phyloP scores from a whole-genome alignment of 768 basidiomycete genomes.

The Termitomyces sp. region DNA sequence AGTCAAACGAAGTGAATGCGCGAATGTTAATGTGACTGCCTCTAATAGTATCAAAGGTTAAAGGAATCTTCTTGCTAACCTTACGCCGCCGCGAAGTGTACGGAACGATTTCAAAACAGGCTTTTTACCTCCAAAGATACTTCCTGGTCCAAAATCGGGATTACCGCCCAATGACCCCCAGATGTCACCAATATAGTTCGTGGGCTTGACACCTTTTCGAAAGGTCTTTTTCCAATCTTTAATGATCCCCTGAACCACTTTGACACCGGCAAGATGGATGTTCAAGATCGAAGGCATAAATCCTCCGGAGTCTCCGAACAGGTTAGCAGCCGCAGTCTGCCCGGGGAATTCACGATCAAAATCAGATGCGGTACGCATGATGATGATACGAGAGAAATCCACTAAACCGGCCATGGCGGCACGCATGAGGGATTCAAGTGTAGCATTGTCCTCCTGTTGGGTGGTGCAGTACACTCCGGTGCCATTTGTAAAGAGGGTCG shows the following conservation, averaged over 20 bases:
- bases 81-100: neutral
- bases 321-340: conserved; percentile 7
- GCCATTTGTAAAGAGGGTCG: conserved; percentile 10
- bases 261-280: conserved; percentile 13
- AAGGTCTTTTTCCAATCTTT: conserved; percentile 8
- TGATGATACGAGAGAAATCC: conserved; percentile 13
- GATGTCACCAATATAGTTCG: conserved; percentile 17
- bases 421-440: conserved; percentile 13
- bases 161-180: conserved; percentile 12
- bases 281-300: conserved; percentile 10
- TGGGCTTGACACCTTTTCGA: conserved; percentile 5
- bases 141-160: conserved; percentile 14
- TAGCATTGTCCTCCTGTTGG: conserved; percentile 14
- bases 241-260: conserved; percentile 9
- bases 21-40: neutral
- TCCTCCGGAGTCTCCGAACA: conserved; percentile 9
- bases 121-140: neutral
- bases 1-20: no score
- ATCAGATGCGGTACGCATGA: conserved; percentile 15
- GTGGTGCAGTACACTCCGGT: conserved; percentile 13
- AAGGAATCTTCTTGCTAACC: neutral
- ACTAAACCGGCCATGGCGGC: conserved; percentile 5
- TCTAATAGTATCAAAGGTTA: neutral
- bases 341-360: conserved; percentile 11
- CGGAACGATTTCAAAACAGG: neutral